These are phyloP conservation scores for Naumovozyma castellii DNA, from an alignment of 805 yeast species.

Conservation along the genomic window DNA sequence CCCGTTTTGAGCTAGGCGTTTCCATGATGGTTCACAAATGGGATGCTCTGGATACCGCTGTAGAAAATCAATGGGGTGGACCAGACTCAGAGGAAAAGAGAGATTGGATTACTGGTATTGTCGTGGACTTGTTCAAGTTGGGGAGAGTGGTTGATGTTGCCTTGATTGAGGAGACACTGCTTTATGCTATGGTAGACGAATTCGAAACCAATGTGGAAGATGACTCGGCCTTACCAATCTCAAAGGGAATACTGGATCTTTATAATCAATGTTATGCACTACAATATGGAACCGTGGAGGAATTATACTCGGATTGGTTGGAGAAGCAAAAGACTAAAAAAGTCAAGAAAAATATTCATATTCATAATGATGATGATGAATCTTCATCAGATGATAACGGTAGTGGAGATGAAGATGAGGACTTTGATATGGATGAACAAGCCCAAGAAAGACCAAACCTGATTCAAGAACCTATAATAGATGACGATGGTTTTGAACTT, in stretches of 20 bases:
- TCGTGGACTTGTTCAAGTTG: slow-evolving; percentile 64
- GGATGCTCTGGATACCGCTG: slow-evolving; percentile 85
- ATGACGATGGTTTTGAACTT: slow-evolving; percentile 90
- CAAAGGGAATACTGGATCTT: slow-evolving; percentile 51
- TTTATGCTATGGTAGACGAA: slow-evolving; percentile 90
- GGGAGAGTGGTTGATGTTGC: slow-evolving; percentile 63
- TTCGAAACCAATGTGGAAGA: slow-evolving; percentile 85
- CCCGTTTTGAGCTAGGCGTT: slow-evolving; percentile 84
- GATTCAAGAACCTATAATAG: slow-evolving; percentile 52
- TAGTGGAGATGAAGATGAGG: slow-evolving; percentile 39
- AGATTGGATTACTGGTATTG: slow-evolving; percentile 84
- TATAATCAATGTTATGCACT: slow-evolving; percentile 54
- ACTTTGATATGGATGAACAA: slow-evolving; percentile 30
- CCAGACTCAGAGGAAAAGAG: slow-evolving; percentile 82
- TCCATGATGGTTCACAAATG: slow-evolving; percentile 85
- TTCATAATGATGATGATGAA: slow-evolving; percentile 49
- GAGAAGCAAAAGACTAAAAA: slow-evolving; percentile 38
- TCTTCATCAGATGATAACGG: slow-evolving; percentile 41
- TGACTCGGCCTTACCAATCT: slow-evolving; percentile 72
- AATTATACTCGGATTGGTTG: slow-evolving; percentile 49
- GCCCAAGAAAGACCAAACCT: slow-evolving; percentile 2
- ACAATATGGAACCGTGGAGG: slow-evolving; percentile 49
- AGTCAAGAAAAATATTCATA: slow-evolving; percentile 31
- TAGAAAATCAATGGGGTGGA: slow-evolving; percentile 93
- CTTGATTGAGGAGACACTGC: slow-evolving; percentile 72